Base-by-base conservation (phyloP, 2,329 filamentous ascomycete genomes). In the Aspergillus vadensis region DNA sequence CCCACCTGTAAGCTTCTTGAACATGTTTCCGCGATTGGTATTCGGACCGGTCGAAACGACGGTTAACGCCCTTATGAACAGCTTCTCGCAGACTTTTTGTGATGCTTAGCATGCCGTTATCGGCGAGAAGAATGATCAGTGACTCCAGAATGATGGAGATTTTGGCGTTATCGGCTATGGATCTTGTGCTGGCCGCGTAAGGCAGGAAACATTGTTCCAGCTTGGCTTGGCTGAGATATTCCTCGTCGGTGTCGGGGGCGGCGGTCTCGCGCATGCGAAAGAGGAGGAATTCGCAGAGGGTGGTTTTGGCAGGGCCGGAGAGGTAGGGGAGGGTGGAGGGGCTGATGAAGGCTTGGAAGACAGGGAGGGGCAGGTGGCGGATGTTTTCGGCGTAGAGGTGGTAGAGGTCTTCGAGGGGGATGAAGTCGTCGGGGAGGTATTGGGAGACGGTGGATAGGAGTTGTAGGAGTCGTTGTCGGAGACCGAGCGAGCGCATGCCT, bases 121-220 rank as follows among this genome's bases (percentile, higher is more conserved):
- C 71, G 12, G 72, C 76, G 27, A 87, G 74, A 6, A 87, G 76
- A 49, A 87, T 81, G 30, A 91, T 69, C 53, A 91, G 74, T 2
- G 81, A 81, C 75, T 94, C 91, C 0, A 92, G 77, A 30, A 90
- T 74, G 9, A 93, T 75, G 2, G 88, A 88, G 39, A 93, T 81
- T 72, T 90, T 90, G 27, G 88, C 87, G 67, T 95, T 93, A 63
- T 92, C 89, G 19, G 85, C 82, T 0, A 83, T 74, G 6, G 80
- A 82, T 14, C 83, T 79, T 0, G 83, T 86, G 60, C 85, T 87
- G 1, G 91, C 89, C 0, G 88, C 80, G 65, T 83, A 87, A 0
- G 85, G 85, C 2, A 92, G 81, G 72, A 87, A 93, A 68, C 87
- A 88, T 47, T 80, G 64, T 61, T 85, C 81, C 19, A 88, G 76